Conservation (phyloP, 306 rosid species). For the Herpetospermum pedunculosum region DNA sequence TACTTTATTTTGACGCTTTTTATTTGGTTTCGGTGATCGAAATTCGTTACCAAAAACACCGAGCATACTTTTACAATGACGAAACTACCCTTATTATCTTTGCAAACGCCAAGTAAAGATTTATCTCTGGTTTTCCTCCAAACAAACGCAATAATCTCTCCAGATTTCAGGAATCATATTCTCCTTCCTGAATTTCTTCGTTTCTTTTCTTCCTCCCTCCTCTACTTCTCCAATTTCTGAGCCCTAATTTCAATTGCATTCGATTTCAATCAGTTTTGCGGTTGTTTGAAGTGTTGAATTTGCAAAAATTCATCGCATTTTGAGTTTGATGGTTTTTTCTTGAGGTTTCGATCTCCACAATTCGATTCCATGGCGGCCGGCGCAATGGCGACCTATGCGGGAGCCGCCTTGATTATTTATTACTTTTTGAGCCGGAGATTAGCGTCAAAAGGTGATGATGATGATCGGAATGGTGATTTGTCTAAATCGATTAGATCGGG, state of each 20-base stretch:
- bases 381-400: constrained; percentile 92
- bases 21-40: not conserved
- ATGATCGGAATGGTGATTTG: constrained; percentile 32
- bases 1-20: not conserved
- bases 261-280: not conserved
- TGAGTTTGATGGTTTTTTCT: constrained; percentile 1
- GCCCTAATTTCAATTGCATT: not conserved
- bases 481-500: constrained; percentile 53
- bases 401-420: constrained; percentile 65
- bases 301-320: not conserved
- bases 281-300: not conserved
- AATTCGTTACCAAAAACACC: not conserved
- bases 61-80: not conserved
- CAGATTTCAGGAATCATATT: not conserved
- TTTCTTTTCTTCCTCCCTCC: not conserved
- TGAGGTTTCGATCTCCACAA: constrained; percentile 7
- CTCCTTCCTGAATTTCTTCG: not conserved
- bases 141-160: constrained; percentile 5
- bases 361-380: constrained; percentile 74
- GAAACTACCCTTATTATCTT: not conserved
- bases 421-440: constrained; percentile 41
- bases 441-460: constrained; percentile 25
- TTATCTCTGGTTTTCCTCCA: constrained; percentile 3
- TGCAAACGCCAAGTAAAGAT: not conserved
- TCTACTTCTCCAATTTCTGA: not conserved